These are phyloP conservation scores for Singerocomus inundabilis DNA, from an alignment of 1,284 basidiomycete species.

Conservation along the genomic window DNA sequence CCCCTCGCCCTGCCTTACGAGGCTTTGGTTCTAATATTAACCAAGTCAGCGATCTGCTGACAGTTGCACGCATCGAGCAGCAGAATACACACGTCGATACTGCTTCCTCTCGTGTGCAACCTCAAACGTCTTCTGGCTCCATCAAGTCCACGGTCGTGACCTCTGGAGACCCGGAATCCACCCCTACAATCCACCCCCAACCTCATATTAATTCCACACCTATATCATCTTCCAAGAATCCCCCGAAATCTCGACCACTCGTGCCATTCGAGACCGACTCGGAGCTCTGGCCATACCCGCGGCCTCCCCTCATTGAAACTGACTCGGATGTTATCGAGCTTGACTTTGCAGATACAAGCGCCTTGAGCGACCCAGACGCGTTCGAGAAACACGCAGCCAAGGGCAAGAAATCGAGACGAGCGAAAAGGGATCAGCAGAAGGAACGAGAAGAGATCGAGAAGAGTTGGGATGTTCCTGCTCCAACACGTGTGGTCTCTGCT, in stretches of 20 bases:
- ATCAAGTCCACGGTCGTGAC: neutral
- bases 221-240: slow-evolving; percentile 14
- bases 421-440: slow-evolving; percentile 38
- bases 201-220: neutral
- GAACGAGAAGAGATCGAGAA: slow-evolving; percentile 57
- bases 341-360: slow-evolving; percentile 67
- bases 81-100: slow-evolving; percentile 13
- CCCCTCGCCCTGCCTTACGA: slow-evolving; percentile 43
- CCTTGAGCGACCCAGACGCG: slow-evolving; percentile 58
- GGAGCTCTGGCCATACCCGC: slow-evolving; percentile 65
- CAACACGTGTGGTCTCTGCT: slow-evolving; percentile 19
- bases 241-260: slow-evolving; percentile 34
- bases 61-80: slow-evolving; percentile 27
- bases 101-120: slow-evolving; percentile 7
- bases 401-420: slow-evolving; percentile 38
- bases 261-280: slow-evolving; percentile 60
- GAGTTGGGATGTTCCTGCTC: slow-evolving; percentile 53
- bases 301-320: slow-evolving; percentile 38
- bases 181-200: slow-evolving; percentile 21
- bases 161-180: slow-evolving; percentile 6
- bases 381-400: slow-evolving; percentile 38
- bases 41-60: slow-evolving; percentile 32
- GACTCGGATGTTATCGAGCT: slow-evolving; percentile 63
- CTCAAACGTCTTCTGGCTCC: neutral
- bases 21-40: slow-evolving; percentile 38